Conservation (phyloP, 1,284 basidiomycete species). For the Ceratobasidium sp. region DNA sequence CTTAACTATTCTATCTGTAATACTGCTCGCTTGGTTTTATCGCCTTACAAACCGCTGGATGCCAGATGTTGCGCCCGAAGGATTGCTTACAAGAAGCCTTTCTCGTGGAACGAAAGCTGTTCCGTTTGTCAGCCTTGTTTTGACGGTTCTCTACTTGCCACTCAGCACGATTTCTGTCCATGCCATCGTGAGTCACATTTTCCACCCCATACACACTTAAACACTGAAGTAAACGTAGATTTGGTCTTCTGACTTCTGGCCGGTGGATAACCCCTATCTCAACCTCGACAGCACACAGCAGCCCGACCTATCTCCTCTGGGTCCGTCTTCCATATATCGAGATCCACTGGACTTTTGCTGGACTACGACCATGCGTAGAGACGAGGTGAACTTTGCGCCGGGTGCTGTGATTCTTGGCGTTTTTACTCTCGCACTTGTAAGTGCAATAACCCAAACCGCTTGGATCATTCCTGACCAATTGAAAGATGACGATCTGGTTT, state of each 20-base stretch:
- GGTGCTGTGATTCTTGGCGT: slow-evolving; percentile 68
- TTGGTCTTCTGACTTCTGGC: slow-evolving; percentile 80
- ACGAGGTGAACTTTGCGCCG: slow-evolving; percentile 78
- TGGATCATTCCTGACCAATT: neutral
- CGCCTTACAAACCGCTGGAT: slow-evolving; percentile 60
- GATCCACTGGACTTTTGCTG: slow-evolving; percentile 81
- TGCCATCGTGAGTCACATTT: slow-evolving; percentile 62
- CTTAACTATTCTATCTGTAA: slow-evolving; percentile 64
- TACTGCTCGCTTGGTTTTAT: slow-evolving; percentile 67
- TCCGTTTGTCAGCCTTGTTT: slow-evolving; percentile 67
- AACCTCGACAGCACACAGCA: slow-evolving; percentile 62
- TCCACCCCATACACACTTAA: neutral
- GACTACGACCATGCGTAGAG: slow-evolving; percentile 75
- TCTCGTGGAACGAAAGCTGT: slow-evolving; percentile 62
- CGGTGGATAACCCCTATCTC: slow-evolving; percentile 72
- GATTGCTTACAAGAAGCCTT: slow-evolving; percentile 60
- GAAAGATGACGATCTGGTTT: slow-evolving; percentile 77
- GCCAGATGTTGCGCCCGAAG: slow-evolving; percentile 63
- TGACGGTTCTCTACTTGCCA: slow-evolving; percentile 74
- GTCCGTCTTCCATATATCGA: slow-evolving; percentile 66
- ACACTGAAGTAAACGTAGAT: slow-evolving; percentile 48
- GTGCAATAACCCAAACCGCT: slow-evolving; percentile 47
- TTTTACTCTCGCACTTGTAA: slow-evolving; percentile 65
- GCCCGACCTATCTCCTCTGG: slow-evolving; percentile 62
- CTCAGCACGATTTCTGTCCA: slow-evolving; percentile 76